Evolutionary conservation across 2,329 filamentous ascomycete genomes (phyloP), one percentile per base, ranked within the genome.

Genomic region (Epichloe aotearoae): DNA sequence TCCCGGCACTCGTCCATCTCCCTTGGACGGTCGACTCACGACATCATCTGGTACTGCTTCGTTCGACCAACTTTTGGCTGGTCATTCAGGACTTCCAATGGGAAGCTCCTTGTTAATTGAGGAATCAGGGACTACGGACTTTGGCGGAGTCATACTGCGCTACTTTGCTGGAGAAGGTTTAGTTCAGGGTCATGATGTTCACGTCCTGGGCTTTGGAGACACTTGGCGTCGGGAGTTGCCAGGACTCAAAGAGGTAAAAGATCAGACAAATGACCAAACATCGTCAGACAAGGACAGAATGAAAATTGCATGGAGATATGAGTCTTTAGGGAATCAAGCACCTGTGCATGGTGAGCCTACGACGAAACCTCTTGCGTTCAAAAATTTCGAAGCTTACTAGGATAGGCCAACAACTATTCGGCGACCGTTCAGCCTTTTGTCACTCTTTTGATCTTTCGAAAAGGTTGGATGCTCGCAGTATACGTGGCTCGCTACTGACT

Each of bases 281-380:
- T 70, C 73, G 39, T 50, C 64, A 3, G 61, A 67, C 2, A 74
- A 75, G 14, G 86, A 91, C 55, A 90, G 84, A 67, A 97, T 98
- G 93, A 97, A 95, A 71, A 98, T 98, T 71, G 93, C 93, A 3
- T 98, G 93, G 93, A 79, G 93, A 65, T 98, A 98, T 69, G 90
- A 97, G 67, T 79, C 82, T 36, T 68, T 97, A 49, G 85, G 86
- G 8, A 49, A 23, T 10, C 15, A 84, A 67, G 50, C 58, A 85
- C 10, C 40, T 49, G 23, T 30, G 39, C 17, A 44, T 52, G 15
- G 37, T 46, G 19, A 51, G 38, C 7, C 15, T 12, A 40, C 38
- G 10, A 36, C 17, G 26, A 48, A 40, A 15, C 11, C 11, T 10
- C 17, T 41, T 15, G 2, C 7, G 3, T 10, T 30, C n/a, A 40